phyloP scores from a whole-genome alignment of 2,329 filamentous ascomycete species.

The Dactylellina leptospora region DNA sequence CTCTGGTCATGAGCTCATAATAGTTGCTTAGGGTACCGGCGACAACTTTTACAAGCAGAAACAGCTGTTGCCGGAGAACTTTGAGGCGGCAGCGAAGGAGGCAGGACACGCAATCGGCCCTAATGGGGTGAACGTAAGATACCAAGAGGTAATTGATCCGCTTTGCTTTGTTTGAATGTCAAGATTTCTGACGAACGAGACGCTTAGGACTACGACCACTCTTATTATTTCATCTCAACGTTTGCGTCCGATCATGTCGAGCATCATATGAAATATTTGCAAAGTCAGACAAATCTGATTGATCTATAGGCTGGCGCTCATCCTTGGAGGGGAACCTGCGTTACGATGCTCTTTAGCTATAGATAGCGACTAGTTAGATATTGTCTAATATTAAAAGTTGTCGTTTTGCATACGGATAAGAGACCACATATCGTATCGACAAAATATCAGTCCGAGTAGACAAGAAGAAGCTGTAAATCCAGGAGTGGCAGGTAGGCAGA shows the following conservation, averaged over 20 bases:
- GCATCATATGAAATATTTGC: slow-evolving; percentile 85
- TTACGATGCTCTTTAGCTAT: too few relatives aligned
- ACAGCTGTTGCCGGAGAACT: slow-evolving; percentile 93
- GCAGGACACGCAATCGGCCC: slow-evolving; percentile 72
- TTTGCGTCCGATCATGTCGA: slow-evolving; percentile 91
- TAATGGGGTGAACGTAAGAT: slow-evolving; percentile 73
- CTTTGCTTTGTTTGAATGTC: neutral
- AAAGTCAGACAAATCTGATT: slow-evolving; percentile 31
- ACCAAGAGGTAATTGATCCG: slow-evolving; percentile 73
- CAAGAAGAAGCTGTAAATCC: too few relatives aligned
- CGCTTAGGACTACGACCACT: slow-evolving; percentile 87
- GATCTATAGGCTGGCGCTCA: too few relatives aligned
- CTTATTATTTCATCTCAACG: slow-evolving; percentile 93
- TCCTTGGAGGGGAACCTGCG: too few relatives aligned
- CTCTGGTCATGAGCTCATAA: neutral
- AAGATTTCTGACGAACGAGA: neutral
- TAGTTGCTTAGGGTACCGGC: slow-evolving; percentile 71
- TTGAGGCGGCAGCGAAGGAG: slow-evolving; percentile 79
- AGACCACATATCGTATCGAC: too few relatives aligned
- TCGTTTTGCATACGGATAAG: too few relatives aligned
- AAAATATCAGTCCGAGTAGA: too few relatives aligned
- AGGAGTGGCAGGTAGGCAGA: neutral
- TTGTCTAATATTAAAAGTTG: too few relatives aligned
- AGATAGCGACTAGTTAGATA: too few relatives aligned
- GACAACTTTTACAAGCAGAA: slow-evolving; percentile 97